Evolutionary conservation across 345 rosid species (phyloP).

Genomic region (Raphanus raphanistrum): DNA sequence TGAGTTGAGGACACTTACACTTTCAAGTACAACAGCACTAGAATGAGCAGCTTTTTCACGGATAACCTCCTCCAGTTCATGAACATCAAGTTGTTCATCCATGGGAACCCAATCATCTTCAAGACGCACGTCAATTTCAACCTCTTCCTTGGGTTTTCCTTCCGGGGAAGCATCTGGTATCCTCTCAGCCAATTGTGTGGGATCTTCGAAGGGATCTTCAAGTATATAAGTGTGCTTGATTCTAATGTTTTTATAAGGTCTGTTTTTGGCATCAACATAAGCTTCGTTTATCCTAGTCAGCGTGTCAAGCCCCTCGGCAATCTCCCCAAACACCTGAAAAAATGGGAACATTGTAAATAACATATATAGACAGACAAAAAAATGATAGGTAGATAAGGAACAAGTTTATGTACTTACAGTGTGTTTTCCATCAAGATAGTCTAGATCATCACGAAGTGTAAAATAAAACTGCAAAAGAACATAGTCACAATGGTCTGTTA

Average conservation of each 20-base stretch:
- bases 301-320: conserved; percentile 89
- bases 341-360: not conserved
- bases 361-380: not conserved
- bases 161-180: conserved; percentile 90
- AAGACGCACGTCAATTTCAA: conserved; percentile 76
- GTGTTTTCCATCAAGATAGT: conserved; percentile 97
- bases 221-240: conserved; percentile 77
- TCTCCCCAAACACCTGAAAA: conserved; percentile 85
- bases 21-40: conserved; percentile 97
- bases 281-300: conserved; percentile 87
- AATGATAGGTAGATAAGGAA: not conserved
- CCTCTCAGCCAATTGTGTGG: conserved; percentile 65
- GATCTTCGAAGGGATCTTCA: conserved; percentile 95
- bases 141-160: conserved; percentile 95
- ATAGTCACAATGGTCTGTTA: too few relatives aligned
- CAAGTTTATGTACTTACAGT: conserved; percentile 54
- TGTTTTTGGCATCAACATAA: conserved; percentile 74
- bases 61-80: conserved; percentile 76
- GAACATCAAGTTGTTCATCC: conserved; percentile 72
- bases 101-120: conserved; percentile 99
- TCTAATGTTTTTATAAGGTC: conserved; percentile 80
- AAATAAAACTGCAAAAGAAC: conserved; percentile 77
- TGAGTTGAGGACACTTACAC: conserved; percentile 46
- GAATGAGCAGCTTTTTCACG: conserved; percentile 83
- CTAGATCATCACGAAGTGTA: conserved; percentile 83